phyloP scores from a whole-genome alignment of 2,329 filamentous ascomycete species.

The Penicillium sp. region DNA sequence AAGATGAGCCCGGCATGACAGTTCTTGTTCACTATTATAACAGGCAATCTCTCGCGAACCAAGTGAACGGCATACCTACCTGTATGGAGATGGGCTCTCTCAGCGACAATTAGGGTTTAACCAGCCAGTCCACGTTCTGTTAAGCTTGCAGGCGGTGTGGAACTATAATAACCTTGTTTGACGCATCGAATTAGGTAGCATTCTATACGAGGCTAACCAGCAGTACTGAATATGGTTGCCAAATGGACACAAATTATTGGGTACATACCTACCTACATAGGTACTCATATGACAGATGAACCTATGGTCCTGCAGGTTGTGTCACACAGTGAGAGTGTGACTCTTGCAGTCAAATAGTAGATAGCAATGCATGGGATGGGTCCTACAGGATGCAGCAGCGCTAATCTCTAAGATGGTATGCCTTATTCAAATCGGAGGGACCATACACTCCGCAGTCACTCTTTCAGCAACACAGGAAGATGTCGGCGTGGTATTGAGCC shows the following conservation, averaged over 20 bases:
- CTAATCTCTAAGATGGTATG: not conserved
- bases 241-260: not conserved
- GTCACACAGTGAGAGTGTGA: not conserved
- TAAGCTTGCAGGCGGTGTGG: not conserved
- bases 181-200: not conserved
- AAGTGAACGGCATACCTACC: not conserved
- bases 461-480: not conserved
- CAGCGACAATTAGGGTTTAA: not conserved
- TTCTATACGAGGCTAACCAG: not conserved
- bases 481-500: not conserved
- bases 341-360: not conserved
- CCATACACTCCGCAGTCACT: not conserved
- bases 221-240: not conserved
- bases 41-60: not conserved
- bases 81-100: not conserved
- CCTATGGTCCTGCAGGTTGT: not conserved
- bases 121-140: not conserved
- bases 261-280: no score
- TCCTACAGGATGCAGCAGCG: not conserved
- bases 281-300: no score
- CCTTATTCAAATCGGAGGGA: not conserved
- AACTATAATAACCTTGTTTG: not conserved
- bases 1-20: constrained; percentile 1
- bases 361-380: not conserved
- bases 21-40: constrained; percentile 5